phyloP scores from a whole-genome alignment of 768 basidiomycete species.

The Lactifluus subvellereus region DNA sequence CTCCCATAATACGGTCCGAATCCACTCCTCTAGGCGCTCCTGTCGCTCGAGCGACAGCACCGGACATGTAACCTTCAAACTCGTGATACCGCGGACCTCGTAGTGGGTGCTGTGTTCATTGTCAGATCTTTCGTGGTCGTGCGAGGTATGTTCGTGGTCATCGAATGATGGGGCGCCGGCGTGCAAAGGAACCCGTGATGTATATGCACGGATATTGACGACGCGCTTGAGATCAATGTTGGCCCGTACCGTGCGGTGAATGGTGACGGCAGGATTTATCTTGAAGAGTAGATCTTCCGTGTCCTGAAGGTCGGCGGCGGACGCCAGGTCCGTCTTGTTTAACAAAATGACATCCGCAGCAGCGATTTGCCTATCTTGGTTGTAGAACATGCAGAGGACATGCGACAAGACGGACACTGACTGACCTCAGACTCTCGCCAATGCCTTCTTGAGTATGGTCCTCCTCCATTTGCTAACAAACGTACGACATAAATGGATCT shows the following conservation, averaged over 20 bases:
- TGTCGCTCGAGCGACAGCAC: slow-evolving; percentile 44
- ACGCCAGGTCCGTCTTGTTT: slow-evolving; percentile 83
- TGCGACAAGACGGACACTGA: not conserved
- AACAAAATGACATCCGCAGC: slow-evolving; percentile 86
- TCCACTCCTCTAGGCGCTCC: slow-evolving; percentile 66
- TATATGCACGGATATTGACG: slow-evolving; percentile 77
- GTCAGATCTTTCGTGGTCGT: slow-evolving; percentile 22
- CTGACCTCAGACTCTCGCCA: slow-evolving; percentile 77
- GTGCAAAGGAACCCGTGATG: slow-evolving; percentile 40
- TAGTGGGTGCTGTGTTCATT: slow-evolving; percentile 44
- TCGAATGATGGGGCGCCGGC: slow-evolving; percentile 18
- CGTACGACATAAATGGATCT: not conserved
- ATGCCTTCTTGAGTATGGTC: slow-evolving; percentile 57
- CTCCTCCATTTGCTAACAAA: slow-evolving; percentile 76
- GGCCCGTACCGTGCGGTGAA: slow-evolving; percentile 66
- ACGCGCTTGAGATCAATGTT: slow-evolving; percentile 70
- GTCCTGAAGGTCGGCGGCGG: slow-evolving; percentile 37
- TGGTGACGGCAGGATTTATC: slow-evolving; percentile 74
- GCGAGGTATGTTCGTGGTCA: slow-evolving; percentile 34
- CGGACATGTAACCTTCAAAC: slow-evolving; percentile 66
- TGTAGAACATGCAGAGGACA: not conserved
- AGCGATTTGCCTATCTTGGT: slow-evolving; percentile 74
- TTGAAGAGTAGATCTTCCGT: slow-evolving; percentile 59
- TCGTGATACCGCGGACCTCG: slow-evolving; percentile 76
- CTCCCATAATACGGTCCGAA: slow-evolving; percentile 82